These are phyloP conservation scores for Porcisia deanei DNA, from an alignment of 208 protist genomes.

Conservation along the genomic window DNA sequence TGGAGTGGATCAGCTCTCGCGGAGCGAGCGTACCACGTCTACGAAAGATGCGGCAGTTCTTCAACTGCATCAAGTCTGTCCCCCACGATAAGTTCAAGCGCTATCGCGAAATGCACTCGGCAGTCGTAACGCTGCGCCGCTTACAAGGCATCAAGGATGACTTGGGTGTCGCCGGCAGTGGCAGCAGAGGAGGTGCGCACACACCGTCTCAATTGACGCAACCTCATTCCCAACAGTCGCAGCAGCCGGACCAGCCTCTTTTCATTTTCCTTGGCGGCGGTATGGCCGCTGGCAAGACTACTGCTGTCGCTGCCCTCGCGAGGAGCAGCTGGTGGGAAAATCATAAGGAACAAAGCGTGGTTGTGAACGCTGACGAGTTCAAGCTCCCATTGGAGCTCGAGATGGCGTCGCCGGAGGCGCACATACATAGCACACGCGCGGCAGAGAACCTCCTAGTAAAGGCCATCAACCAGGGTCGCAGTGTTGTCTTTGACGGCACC, in stretches of 20 bases:
- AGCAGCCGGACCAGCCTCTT: conserved; percentile 42
- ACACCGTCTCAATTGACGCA: not conserved
- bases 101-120: conserved; percentile 52
- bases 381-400: conserved; percentile 52
- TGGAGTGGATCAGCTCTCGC: conserved; percentile 60
- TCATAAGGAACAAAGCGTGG: conserved; percentile 71
- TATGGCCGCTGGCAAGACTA: conserved; percentile 90
- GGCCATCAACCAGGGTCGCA: conserved; percentile 80
- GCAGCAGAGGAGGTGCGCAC: not conserved
- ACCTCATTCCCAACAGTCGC: not conserved
- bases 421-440: conserved; percentile 66
- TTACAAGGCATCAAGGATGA: conserved; percentile 39
- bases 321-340: conserved; percentile 74
- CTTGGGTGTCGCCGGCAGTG: not conserved
- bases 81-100: conserved; percentile 56
- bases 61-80: conserved; percentile 55
- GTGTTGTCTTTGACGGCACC: conserved; percentile 86
- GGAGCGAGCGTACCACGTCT: conserved; percentile 37
- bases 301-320: conserved; percentile 68
- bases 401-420: conserved; percentile 29
- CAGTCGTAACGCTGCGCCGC: conserved; percentile 61
- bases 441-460: conserved; percentile 82
- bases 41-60: conserved; percentile 39
- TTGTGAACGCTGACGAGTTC: conserved; percentile 88
- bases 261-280: conserved; percentile 91